A percentile compares a stretch with the other conserved stretches of the same genome.
These are phyloP conservation scores for Ogataea philodendri DNA, from an alignment of 805 yeast species.

Conservation along the genomic window DNA sequence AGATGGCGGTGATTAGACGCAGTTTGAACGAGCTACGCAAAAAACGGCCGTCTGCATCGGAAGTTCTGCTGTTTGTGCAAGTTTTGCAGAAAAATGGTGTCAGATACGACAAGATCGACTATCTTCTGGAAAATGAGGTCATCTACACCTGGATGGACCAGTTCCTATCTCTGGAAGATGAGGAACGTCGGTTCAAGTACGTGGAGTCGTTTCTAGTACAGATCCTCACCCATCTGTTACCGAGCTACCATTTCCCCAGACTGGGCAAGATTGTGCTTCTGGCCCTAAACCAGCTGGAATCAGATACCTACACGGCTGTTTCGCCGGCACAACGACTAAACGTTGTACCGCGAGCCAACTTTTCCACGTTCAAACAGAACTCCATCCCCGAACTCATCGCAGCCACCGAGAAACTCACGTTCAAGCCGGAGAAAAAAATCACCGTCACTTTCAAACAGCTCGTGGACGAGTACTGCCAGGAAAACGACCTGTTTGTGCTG, in stretches of 20 bases:
- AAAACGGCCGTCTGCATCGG: background rate
- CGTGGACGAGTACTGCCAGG: slow-evolving; percentile 57
- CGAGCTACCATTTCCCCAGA: slow-evolving; percentile 5
- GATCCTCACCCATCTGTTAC: slow-evolving; percentile 6
- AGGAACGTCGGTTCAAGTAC: slow-evolving; percentile 6
- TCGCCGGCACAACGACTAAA: slow-evolving; percentile 2
- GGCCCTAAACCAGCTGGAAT: slow-evolving; percentile 19
- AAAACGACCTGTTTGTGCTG: slow-evolving; percentile 43
- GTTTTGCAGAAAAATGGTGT: slow-evolving; percentile 13
- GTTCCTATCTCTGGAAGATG: slow-evolving; percentile 5
- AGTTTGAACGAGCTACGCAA: slow-evolving; percentile 38
- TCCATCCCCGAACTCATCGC: slow-evolving; percentile 12
- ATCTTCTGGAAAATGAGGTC: slow-evolving; percentile 22
- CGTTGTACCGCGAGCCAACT: background rate
- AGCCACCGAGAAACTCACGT: slow-evolving; percentile 4
- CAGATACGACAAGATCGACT: slow-evolving; percentile 12
- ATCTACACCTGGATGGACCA: slow-evolving; percentile 17
- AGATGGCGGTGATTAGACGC: slow-evolving; percentile 49
- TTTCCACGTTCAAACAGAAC: slow-evolving; percentile 2
- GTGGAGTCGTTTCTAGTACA: slow-evolving; percentile 11
- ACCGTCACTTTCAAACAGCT: slow-evolving; percentile 59
- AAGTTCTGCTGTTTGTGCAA: slow-evolving; percentile 8
- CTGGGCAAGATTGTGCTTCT: slow-evolving; percentile 11
- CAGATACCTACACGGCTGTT: slow-evolving; percentile 15
- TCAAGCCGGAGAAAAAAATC: slow-evolving; percentile 22